Percentiles rank a stretch among this genome's conserved stretches.
Conservation (phyloP, 768 basidiomycete genomes). For the Krasilnikovozyma curviuscula region DNA sequence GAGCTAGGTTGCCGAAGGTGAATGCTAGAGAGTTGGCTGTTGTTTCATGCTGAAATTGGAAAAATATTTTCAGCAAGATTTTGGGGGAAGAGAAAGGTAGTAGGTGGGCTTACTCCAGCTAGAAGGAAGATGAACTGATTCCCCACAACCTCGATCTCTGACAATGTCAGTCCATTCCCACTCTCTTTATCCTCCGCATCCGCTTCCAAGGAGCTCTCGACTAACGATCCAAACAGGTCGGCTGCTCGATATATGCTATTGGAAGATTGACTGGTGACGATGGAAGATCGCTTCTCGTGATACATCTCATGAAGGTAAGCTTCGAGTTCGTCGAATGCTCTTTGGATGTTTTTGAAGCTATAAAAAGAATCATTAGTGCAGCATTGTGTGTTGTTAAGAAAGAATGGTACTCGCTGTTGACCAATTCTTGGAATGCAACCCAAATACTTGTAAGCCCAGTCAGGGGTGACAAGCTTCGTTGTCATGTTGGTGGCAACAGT, state of each 20-base stretch:
- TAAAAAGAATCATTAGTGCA: no score
- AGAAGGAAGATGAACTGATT: constrained; percentile 34
- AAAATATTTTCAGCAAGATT: no score
- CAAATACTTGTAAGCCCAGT: constrained; percentile 2
- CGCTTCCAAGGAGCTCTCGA: constrained; percentile 2
- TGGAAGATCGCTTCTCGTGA: no score
- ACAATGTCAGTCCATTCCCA: not conserved
- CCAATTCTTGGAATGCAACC: no score
- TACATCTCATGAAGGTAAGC: no score
- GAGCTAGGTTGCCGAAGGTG: constrained; percentile 32
- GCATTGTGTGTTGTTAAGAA: no score
- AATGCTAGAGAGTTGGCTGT: constrained; percentile 30
- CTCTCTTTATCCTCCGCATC: not conserved
- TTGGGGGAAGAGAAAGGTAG: not conserved
- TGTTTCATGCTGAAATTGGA: no score
- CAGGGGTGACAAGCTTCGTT: constrained; percentile 4
- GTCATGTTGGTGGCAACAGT: constrained; percentile 11
- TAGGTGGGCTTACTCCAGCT: constrained; percentile 27
- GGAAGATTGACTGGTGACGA: no score
- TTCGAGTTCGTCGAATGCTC: no score
- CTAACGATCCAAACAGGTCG: constrained; percentile 5
- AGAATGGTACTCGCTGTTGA: no score
- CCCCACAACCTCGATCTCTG: constrained; percentile 12
- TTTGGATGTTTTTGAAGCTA: no score
- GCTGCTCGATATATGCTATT: no score